Evolutionary conservation across 768 basidiomycete genomes (phyloP).

Genomic region (Leccinum longicurvipes): DNA sequence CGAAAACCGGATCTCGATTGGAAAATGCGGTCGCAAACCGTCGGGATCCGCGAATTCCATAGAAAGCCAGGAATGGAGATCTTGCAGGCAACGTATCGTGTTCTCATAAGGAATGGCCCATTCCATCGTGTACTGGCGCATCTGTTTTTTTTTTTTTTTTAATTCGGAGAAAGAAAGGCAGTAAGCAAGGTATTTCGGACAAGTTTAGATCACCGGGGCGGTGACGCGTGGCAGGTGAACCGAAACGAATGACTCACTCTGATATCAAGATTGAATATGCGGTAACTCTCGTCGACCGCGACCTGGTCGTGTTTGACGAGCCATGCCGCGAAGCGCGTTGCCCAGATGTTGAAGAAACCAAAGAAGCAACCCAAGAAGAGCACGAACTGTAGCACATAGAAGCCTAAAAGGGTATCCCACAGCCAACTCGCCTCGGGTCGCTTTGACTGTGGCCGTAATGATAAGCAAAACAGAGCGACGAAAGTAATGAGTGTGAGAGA

Average conservation of each 20-base stretch:
- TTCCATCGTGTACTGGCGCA: constrained; percentile 91
- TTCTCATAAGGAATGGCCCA: constrained; percentile 83
- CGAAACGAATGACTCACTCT: constrained; percentile 55
- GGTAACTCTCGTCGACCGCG: constrained; percentile 72
- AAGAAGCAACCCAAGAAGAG: constrained; percentile 75
- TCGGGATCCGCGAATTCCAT: constrained; percentile 60
- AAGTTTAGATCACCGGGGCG: constrained; percentile 9
- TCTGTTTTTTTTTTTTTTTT: constrained; percentile 41
- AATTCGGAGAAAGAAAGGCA: background rate
- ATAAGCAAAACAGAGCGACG: background rate
- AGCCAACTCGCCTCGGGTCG: constrained; percentile 57
- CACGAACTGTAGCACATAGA: constrained; percentile 79
- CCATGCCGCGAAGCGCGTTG: constrained; percentile 67
- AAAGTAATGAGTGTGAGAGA: constrained; percentile 6
- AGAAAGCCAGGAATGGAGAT: constrained; percentile 69
- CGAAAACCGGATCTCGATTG: constrained; percentile 89
- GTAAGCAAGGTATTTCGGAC: background rate
- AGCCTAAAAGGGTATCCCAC: constrained; percentile 68
- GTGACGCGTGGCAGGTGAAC: background rate
- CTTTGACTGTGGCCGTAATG: constrained; percentile 40
- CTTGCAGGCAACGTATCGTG: constrained; percentile 63
- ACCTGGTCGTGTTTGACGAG: constrained; percentile 52
- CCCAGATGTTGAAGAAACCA: constrained; percentile 57
- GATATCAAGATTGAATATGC: constrained; percentile 92
- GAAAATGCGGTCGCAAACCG: constrained; percentile 87